phyloP scores from a whole-genome alignment of 176 grass and related monocot genomes.

The Bothriochloa decipiens region DNA sequence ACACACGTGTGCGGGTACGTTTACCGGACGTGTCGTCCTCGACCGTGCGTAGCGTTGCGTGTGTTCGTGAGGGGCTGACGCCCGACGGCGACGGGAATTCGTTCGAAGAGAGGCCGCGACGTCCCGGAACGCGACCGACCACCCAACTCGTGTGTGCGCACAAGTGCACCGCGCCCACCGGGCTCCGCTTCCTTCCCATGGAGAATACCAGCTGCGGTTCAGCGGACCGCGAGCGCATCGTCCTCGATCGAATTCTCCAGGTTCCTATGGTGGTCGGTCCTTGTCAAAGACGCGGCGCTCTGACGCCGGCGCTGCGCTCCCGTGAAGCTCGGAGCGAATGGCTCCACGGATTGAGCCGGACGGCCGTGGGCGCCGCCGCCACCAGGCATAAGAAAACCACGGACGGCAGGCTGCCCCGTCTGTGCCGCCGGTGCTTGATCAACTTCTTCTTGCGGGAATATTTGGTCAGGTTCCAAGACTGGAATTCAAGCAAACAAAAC shows the following conservation, averaged over 20 bases:
- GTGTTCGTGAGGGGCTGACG: too few relatives aligned
- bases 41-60: too few relatives aligned
- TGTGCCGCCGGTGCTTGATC: not conserved
- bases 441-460: not conserved
- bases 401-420: too few relatives aligned
- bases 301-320: not conserved
- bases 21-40: not conserved
- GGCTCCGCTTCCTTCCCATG: too few relatives aligned
- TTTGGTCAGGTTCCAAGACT: not conserved
- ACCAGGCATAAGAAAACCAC: not conserved
- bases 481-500: not conserved
- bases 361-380: not conserved
- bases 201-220: not conserved
- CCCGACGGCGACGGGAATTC: not conserved
- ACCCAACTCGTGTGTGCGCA: not conserved
- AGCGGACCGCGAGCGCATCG: too few relatives aligned
- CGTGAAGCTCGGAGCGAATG: conserved; percentile 57
- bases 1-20: not conserved
- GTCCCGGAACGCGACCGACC: not conserved
- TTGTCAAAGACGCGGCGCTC: not conserved
- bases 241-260: too few relatives aligned
- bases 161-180: too few relatives aligned
- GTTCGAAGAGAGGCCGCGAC: not conserved
- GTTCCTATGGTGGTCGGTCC: not conserved
- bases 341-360: conserved; percentile 40